Conservation (phyloP, 2,329 filamentous ascomycete species). For the Hortaea sp. region DNA sequence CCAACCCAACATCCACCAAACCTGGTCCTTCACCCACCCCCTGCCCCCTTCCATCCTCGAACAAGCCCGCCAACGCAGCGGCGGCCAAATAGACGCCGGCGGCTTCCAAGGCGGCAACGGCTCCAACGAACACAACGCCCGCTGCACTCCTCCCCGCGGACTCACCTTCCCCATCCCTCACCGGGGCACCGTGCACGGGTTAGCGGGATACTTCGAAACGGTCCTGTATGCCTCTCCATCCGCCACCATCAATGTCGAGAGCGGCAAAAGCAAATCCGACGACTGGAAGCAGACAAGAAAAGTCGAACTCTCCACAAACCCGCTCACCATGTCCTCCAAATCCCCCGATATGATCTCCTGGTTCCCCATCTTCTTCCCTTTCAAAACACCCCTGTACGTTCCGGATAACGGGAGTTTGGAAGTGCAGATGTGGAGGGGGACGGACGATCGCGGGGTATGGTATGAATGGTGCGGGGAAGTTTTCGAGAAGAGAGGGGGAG, state of each 20-base stretch:
- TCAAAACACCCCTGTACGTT: constrained; percentile 82
- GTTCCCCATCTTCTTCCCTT: constrained; percentile 97
- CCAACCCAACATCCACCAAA: constrained; percentile 53
- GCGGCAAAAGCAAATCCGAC: constrained; percentile 20
- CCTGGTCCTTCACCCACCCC: constrained; percentile 74
- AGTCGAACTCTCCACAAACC: constrained; percentile 85
- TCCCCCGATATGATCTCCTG: constrained; percentile 98
- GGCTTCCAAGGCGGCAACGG: constrained; percentile 67
- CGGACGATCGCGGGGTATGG: constrained; percentile 92
- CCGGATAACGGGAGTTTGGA: constrained; percentile 78
- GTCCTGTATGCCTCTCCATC: constrained; percentile 61
- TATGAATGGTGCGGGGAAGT: constrained; percentile 96
- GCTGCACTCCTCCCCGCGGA: constrained; percentile 50
- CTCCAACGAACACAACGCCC: constrained; percentile 81
- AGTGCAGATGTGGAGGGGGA: constrained; percentile 91
- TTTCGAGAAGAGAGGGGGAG: constrained; percentile 32
- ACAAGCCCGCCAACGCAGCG: constrained; percentile 46
- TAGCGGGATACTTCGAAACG: constrained; percentile 93
- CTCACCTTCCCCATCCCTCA: constrained; percentile 68
- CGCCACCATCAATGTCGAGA: not conserved
- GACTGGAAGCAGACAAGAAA: constrained; percentile 32
- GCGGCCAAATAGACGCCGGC: constrained; percentile 57
- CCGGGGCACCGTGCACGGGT: constrained; percentile 76
- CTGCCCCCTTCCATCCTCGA: constrained; percentile 50
- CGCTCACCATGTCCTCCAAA: constrained; percentile 82